Evolutionary conservation across 2,329 filamentous ascomycete genomes (phyloP).

Genomic region (Aspergillus ustus): DNA sequence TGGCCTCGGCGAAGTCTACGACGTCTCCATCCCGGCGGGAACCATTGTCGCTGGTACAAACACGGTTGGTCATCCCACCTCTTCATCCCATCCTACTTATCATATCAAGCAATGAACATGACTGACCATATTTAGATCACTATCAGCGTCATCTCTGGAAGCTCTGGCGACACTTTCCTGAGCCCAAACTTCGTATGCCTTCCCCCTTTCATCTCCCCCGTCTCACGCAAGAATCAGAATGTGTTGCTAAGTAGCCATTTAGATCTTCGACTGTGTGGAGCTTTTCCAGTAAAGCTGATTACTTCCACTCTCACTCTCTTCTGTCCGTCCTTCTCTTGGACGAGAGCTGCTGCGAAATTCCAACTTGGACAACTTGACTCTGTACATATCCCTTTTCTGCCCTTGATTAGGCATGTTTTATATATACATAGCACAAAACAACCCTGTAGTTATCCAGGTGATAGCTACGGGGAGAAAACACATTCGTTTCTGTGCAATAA

Average conservation of each 20-base stretch:
- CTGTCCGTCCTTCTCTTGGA: not conserved
- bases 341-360: not conserved
- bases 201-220: not conserved
- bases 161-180: slow-evolving; percentile 58
- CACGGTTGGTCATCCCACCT: slow-evolving; percentile 43
- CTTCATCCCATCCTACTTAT: not conserved
- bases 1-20: slow-evolving; percentile 67
- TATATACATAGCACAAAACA: not conserved
- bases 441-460: not conserved
- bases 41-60: slow-evolving; percentile 64
- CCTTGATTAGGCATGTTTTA: not conserved
- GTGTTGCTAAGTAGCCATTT: not conserved
- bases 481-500: not conserved
- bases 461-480: not conserved
- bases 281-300: slow-evolving; percentile 30
- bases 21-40: slow-evolving; percentile 63
- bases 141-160: slow-evolving; percentile 64
- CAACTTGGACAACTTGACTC: not conserved
- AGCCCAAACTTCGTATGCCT: slow-evolving; percentile 57
- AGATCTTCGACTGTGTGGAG: slow-evolving; percentile 39
- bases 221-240: not conserved
- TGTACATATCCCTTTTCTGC: not conserved
- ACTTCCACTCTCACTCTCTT: too few species aligned
- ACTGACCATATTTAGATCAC: slow-evolving; percentile 49
- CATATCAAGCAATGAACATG: too few species aligned